Conservation (phyloP, 495 filamentous ascomycete genomes). For the Glarea lozoyensis region DNA sequence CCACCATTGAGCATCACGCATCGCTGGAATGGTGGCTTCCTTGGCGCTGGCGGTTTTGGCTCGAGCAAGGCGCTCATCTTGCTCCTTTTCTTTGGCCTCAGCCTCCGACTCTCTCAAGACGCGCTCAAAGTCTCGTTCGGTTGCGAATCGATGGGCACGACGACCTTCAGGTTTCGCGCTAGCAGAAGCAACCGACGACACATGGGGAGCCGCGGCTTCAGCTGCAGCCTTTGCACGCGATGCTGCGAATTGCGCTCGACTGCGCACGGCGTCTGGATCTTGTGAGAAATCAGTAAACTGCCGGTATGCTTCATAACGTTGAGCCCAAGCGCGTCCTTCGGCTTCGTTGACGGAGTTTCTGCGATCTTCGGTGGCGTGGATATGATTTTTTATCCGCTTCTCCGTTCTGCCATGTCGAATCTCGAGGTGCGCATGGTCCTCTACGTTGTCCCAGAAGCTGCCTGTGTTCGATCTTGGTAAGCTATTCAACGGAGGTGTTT, state of each 20-base stretch:
- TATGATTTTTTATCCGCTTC: constrained; percentile 2
- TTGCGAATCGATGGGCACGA: constrained; percentile 31
- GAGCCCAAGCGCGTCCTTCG: constrained; percentile 24
- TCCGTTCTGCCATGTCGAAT: constrained; percentile 5
- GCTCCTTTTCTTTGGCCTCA: constrained; percentile 66
- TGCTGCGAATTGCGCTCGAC: constrained; percentile 20
- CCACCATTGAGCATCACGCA: constrained; percentile 41
- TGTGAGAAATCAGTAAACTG: constrained; percentile 41
- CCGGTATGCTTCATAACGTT: constrained; percentile 35
- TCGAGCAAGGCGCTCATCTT: constrained; percentile 57
- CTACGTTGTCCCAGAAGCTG: not conserved
- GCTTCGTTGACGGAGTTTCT: constrained; percentile 23
- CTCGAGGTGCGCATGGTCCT: not conserved
- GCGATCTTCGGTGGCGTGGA: constrained; percentile 20
- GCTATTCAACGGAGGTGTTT: constrained; percentile 34
- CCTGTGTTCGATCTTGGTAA: constrained; percentile 29
- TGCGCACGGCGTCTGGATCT: constrained; percentile 34
- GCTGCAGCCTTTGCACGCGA: constrained; percentile 10
- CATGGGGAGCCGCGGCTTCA: constrained; percentile 18
- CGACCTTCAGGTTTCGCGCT: constrained; percentile 17
- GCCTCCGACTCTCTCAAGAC: constrained; percentile 69
- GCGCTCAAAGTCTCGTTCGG: constrained; percentile 67
- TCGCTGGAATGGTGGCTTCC: constrained; percentile 77
- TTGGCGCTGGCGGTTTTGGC: constrained; percentile 69
- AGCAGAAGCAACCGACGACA: constrained; percentile 23